These are phyloP conservation scores for Rhizoclosmatium sp. DNA, from an alignment of 192 early-diverging fungal genomes.

Conservation along the genomic window DNA sequence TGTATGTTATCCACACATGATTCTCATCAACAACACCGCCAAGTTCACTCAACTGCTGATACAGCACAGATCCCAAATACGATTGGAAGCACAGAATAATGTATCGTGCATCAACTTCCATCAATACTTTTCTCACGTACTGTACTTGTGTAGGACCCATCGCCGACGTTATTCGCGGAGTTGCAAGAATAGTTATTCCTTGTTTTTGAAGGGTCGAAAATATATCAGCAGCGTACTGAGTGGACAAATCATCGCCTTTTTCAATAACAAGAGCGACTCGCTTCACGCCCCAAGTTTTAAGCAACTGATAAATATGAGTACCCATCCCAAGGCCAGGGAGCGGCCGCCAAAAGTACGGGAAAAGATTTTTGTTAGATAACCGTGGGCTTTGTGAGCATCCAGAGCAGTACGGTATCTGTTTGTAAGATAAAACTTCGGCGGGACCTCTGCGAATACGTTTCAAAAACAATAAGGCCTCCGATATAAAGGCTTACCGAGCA, in stretches of 20 bases:
- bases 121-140: not conserved
- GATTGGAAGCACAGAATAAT: not conserved
- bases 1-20: not conserved
- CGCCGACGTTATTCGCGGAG: not conserved
- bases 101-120: not conserved
- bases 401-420: not conserved
- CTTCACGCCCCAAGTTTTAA: constrained; percentile 5
- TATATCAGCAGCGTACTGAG: not conserved
- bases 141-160: not conserved
- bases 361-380: constrained; percentile 3
- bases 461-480: not conserved
- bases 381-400: not conserved
- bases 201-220: not conserved
- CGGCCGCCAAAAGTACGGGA: constrained; percentile 9
- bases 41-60: not conserved
- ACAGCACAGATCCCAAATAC: not conserved
- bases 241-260: constrained; percentile 4
- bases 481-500: not conserved
- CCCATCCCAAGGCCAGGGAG: constrained; percentile 1
- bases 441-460: not conserved
- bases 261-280: not conserved
- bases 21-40: not conserved
- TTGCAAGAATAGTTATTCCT: not conserved
- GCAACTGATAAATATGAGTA: not conserved
- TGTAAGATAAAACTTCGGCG: constrained; percentile 11